These are phyloP conservation scores for Trypanosoma platydactyli DNA, from an alignment of 208 protist genomes.

Conservation along the genomic window DNA sequence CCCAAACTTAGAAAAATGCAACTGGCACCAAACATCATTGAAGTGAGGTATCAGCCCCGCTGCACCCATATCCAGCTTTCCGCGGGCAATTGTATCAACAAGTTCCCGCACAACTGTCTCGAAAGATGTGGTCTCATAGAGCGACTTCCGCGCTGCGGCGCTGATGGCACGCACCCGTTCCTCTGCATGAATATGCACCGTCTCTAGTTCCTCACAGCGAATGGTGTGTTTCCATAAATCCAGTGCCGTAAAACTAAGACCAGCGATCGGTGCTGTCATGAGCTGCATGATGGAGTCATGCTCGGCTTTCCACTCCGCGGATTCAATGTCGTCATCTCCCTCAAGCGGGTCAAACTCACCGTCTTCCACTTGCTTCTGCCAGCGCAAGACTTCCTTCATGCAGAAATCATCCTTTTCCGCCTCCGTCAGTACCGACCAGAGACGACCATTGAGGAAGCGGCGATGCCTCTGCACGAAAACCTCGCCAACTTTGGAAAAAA, in stretches of 20 bases:
- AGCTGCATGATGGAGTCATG: conserved; percentile 49
- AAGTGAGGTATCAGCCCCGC: conserved; percentile 56
- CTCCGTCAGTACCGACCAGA: conserved; percentile 20
- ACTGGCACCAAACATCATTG: conserved; percentile 72
- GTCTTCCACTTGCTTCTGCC: conserved; percentile 53
- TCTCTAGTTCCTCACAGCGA: conserved; percentile 78
- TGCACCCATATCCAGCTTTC: conserved; percentile 59
- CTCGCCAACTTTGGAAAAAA: conserved; percentile 47
- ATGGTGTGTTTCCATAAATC: conserved; percentile 81
- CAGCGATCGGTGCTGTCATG: conserved; percentile 37
- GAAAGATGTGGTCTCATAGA: conserved; percentile 49
- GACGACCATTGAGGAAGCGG: conserved; percentile 27
- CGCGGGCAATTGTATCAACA: conserved; percentile 52
- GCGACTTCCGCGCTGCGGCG: conserved; percentile 47
- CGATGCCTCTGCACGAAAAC: conserved; percentile 44
- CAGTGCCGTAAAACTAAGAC: conserved; percentile 51
- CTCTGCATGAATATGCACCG: conserved; percentile 66
- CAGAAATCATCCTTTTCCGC: conserved; percentile 48
- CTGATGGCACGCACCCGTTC: conserved; percentile 47
- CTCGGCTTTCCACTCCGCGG: conserved; percentile 73
- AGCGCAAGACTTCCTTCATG: conserved; percentile 48
- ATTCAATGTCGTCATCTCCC: conserved; percentile 60
- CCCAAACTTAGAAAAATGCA: conserved; percentile 86
- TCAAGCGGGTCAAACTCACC: conserved; percentile 62
- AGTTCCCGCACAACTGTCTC: conserved; percentile 41